Evolutionary conservation across 2,329 filamentous ascomycete genomes (phyloP).

Genomic region (Purpureocillium lavendulum): DNA sequence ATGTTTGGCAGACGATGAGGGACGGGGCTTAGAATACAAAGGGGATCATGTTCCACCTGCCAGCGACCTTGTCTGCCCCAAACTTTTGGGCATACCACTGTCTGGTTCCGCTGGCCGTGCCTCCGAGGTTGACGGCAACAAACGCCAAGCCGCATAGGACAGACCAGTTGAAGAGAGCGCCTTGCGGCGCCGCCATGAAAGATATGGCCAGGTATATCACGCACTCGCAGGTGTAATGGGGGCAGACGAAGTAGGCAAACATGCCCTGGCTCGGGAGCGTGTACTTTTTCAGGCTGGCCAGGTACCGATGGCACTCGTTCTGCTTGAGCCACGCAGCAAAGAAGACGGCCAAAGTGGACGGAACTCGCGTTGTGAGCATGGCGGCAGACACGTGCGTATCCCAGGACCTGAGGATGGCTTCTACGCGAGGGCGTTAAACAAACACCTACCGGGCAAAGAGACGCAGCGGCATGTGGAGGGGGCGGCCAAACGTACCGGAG

Average conservation of each 20-base stretch:
- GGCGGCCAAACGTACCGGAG: conserved; percentile 43
- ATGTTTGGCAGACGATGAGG: conserved; percentile 33
- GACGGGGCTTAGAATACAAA: conserved; percentile 41
- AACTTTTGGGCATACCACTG: conserved; percentile 75
- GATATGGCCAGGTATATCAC: conserved; percentile 74
- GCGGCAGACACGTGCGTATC: conserved; percentile 9
- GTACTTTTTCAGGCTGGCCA: conserved; percentile 71
- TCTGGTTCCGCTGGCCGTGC: conserved; percentile 71
- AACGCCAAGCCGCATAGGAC: conserved; percentile 63
- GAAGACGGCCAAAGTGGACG: conserved; percentile 53
- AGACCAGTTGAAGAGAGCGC: conserved; percentile 61
- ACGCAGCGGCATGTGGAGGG: background rate
- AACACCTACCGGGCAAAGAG: background rate
- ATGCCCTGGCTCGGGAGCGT: conserved; percentile 65
- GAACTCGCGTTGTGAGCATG: conserved; percentile 15
- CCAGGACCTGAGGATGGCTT: conserved; percentile 25
- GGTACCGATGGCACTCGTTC: conserved; percentile 62
- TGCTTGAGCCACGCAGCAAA: conserved; percentile 64
- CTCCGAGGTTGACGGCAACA: conserved; percentile 68
- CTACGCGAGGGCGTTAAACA: conserved; percentile 10
- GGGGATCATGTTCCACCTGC: conserved; percentile 71
- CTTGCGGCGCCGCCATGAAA: conserved; percentile 62
- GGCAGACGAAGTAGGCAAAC: conserved; percentile 68
- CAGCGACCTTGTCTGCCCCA: conserved; percentile 52
- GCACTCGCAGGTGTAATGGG: conserved; percentile 89